Conservation (phyloP, 2,329 filamentous ascomycete genomes). For the Nannizziopsis arthrosporioides region DNA sequence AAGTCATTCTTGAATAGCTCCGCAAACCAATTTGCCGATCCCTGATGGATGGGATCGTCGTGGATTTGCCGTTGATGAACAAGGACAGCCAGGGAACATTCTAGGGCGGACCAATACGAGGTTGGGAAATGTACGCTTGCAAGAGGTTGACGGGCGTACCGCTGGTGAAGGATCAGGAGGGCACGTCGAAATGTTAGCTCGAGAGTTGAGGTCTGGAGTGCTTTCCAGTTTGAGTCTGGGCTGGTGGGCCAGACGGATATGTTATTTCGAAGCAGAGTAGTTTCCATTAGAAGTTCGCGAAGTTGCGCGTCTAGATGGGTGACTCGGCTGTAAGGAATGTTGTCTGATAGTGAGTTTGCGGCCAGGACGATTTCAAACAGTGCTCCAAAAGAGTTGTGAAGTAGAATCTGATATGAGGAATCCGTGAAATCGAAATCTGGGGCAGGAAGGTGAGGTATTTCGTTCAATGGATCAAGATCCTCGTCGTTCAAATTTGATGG, state of each 20-base stretch:
- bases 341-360: slow-evolving; percentile 15
- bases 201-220: slow-evolving; percentile 15
- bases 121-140: slow-evolving; percentile 18
- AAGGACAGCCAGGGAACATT: slow-evolving; percentile 23
- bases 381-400: slow-evolving; percentile 20
- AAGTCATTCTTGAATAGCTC: slow-evolving; percentile 18
- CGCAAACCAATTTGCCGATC: slow-evolving; percentile 14
- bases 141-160: slow-evolving; percentile 18
- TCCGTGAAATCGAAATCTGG: slow-evolving; percentile 21
- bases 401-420: slow-evolving; percentile 26
- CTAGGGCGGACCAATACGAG: slow-evolving; percentile 26
- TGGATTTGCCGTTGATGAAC: slow-evolving; percentile 21
- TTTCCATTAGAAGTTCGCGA: slow-evolving; percentile 12
- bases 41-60: slow-evolving; percentile 13
- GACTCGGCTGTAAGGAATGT: slow-evolving; percentile 13
- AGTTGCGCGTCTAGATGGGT: slow-evolving; percentile 13
- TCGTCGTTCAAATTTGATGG: slow-evolving; percentile 34
- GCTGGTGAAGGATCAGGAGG: slow-evolving; percentile 21
- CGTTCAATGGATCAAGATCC: slow-evolving; percentile 23
- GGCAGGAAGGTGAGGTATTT: not conserved
- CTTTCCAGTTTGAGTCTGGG: slow-evolving; percentile 11
- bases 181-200: slow-evolving; percentile 23
- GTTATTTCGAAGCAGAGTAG: slow-evolving; percentile 4
- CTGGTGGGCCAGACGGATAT: not conserved
- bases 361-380: slow-evolving; percentile 13